These are phyloP conservation scores for Xerocomus minutiporus DNA, from an alignment of 1,284 basidiomycete species.

Conservation along the genomic window DNA sequence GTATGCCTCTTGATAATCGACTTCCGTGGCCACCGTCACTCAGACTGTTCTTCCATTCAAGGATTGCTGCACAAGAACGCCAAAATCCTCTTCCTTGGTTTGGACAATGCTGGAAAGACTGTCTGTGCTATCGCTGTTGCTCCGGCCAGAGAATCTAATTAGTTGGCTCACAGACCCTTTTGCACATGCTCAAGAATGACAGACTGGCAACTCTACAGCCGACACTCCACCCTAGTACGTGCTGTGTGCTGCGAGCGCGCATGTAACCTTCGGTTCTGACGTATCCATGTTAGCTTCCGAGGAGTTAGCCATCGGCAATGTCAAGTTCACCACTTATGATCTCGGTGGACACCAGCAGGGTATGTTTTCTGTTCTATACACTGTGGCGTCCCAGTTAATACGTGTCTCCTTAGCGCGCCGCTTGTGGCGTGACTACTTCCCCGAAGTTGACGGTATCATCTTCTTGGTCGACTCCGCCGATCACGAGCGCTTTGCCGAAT, in stretches of 20 bases:
- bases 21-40: neutral
- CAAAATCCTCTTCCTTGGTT: conserved; percentile 98
- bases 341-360: conserved; percentile 97
- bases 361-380: conserved; percentile 33
- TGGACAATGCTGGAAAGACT: conserved; percentile 99
- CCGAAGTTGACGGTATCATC: conserved; percentile 98
- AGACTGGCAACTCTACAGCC: conserved; percentile 96
- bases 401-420: conserved; percentile 70
- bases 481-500: conserved; percentile 93
- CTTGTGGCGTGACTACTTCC: conserved; percentile 99
- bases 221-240: conserved; percentile 94
- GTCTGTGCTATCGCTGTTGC: conserved; percentile 45
- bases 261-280: neutral
- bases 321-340: conserved; percentile 99
- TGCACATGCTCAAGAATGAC: conserved; percentile 99
- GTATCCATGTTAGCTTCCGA: conserved; percentile 75
- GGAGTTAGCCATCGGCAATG: conserved; percentile 97
- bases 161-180: conserved; percentile 70
- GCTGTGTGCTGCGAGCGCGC: neutral
- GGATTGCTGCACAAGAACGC: conserved; percentile 98
- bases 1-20: conserved; percentile 43
- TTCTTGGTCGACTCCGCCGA: conserved; percentile 98
- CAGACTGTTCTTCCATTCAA: conserved; percentile 31
- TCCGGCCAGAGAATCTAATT: conserved; percentile 3
- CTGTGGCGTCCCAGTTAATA: conserved; percentile 4